Conservation (phyloP, 768 basidiomycete species). For the Mycena olivaceomarginata region DNA sequence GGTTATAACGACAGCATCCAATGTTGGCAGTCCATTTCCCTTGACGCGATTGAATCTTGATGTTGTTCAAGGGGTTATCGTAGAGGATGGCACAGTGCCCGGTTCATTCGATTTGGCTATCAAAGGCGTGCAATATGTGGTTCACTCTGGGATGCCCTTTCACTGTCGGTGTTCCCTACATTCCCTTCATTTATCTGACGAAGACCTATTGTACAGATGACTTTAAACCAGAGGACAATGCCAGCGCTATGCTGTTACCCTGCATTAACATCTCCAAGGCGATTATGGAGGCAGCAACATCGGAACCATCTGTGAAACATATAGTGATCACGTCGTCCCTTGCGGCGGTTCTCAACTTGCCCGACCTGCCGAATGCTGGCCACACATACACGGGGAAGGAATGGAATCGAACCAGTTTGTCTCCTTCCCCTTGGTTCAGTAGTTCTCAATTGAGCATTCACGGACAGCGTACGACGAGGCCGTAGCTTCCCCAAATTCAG, state of each 20-base stretch:
- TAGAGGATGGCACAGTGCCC: not conserved
- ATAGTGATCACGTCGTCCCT: constrained; percentile 12
- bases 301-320: constrained; percentile 23
- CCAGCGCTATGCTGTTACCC: not conserved
- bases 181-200: not conserved
- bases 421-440: not conserved
- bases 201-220: constrained; percentile 10
- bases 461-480: constrained; percentile 9
- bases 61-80: constrained; percentile 14
- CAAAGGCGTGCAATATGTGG: constrained; percentile 14
- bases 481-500: constrained; percentile 1
- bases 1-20: constrained; percentile 8
- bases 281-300: constrained; percentile 1
- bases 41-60: not conserved
- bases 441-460: not conserved
- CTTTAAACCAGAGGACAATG: constrained; percentile 11
- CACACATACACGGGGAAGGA: constrained; percentile 15
- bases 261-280: constrained; percentile 19
- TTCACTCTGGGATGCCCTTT: constrained; percentile 16
- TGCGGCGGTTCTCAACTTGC: constrained; percentile 20
- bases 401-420: constrained; percentile 11
- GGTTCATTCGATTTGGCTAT: constrained; percentile 3
- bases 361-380: not conserved
- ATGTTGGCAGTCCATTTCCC: not conserved
- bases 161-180: not conserved